These are phyloP conservation scores for Chalciporus pseudorubinellus DNA, from an alignment of 768 basidiomycete species.

Conservation along the genomic window DNA sequence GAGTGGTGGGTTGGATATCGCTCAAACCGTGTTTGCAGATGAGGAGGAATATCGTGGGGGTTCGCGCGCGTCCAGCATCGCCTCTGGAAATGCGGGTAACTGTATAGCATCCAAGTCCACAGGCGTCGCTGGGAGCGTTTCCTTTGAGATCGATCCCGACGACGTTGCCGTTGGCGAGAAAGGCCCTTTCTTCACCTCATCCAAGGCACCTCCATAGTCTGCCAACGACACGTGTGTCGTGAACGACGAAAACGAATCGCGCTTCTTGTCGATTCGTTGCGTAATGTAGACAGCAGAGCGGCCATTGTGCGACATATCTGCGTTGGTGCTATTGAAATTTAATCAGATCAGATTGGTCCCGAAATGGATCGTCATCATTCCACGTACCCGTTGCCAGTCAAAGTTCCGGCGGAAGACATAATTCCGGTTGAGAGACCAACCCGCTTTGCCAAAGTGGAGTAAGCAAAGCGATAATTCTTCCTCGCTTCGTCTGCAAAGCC, in stretches of 20 bases:
- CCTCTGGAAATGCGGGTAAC: constrained; percentile 21
- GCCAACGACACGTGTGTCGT: constrained; percentile 42
- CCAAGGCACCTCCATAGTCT: constrained; percentile 39
- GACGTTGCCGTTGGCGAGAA: constrained; percentile 22
- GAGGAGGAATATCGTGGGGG: constrained; percentile 26
- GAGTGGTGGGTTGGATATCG: background rate
- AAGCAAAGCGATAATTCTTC: constrained; percentile 49
- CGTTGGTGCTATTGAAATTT: constrained; percentile 18
- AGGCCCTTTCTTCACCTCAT: constrained; percentile 20
- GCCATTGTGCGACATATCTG: constrained; percentile 14
- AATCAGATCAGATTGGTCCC: background rate
- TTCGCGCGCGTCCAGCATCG: constrained; percentile 9
- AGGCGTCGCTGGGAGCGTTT: constrained; percentile 24
- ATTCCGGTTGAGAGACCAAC: constrained; percentile 32
- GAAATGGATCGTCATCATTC: background rate
- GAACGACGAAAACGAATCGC: constrained; percentile 49
- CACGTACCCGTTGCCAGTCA: constrained; percentile 29
- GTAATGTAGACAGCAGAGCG: constrained; percentile 43
- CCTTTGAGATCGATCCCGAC: constrained; percentile 26
- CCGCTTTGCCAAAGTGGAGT: constrained; percentile 36
- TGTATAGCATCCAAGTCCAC: constrained; percentile 12
- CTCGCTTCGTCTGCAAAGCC: constrained; percentile 67
- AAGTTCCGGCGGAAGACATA: constrained; percentile 22
- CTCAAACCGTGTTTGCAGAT: constrained; percentile 18
- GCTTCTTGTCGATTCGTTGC: constrained; percentile 43